Percentiles rank a stretch among this genome's conserved stretches.
Evolutionary conservation across 2,329 filamentous ascomycete species (phyloP).

Genomic region (Chaetomiaceae sp.): DNA sequence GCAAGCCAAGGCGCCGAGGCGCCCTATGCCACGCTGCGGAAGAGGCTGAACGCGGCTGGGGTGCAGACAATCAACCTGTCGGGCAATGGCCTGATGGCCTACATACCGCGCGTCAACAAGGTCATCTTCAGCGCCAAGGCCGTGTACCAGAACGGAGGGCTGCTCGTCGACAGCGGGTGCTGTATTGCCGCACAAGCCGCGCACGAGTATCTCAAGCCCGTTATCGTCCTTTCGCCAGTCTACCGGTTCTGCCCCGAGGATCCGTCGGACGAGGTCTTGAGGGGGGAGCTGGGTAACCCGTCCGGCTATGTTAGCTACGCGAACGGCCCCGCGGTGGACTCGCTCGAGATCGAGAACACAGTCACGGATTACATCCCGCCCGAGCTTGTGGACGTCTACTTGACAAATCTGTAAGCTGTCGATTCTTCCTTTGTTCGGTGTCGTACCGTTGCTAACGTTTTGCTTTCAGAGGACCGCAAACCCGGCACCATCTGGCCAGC

Average conservation of each 20-base stretch:
- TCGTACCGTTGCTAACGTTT: constrained; percentile 6
- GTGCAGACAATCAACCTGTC: constrained; percentile 80
- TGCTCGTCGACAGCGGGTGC: constrained; percentile 80
- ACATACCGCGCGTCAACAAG: constrained; percentile 94
- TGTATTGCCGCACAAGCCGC: constrained; percentile 80
- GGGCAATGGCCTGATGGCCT: constrained; percentile 80
- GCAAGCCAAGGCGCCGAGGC: constrained; percentile 36
- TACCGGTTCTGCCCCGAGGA: constrained; percentile 93
- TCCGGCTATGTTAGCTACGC: constrained; percentile 71
- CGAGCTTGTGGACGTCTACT: constrained; percentile 27
- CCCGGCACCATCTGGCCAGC: constrained; percentile 66
- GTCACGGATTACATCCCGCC: constrained; percentile 27
- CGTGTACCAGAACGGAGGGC: constrained; percentile 81
- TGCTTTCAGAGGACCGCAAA: constrained; percentile 56
- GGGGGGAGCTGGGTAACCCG: constrained; percentile 84
- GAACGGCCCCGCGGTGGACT: constrained; percentile 73
- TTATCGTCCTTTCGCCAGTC: constrained; percentile 83
- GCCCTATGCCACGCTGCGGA: constrained; percentile 58
- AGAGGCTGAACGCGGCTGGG: constrained; percentile 71
- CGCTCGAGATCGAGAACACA: constrained; percentile 44
- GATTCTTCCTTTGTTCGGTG: not conserved
- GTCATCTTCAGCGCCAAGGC: constrained; percentile 85
- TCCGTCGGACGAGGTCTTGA: constrained; percentile 72
- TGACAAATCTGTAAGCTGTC: constrained; percentile 37
- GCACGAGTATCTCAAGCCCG: constrained; percentile 72